Base-by-base conservation (phyloP, 1,284 basidiomycete genomes). In the Moesziomyces globuligerus region DNA sequence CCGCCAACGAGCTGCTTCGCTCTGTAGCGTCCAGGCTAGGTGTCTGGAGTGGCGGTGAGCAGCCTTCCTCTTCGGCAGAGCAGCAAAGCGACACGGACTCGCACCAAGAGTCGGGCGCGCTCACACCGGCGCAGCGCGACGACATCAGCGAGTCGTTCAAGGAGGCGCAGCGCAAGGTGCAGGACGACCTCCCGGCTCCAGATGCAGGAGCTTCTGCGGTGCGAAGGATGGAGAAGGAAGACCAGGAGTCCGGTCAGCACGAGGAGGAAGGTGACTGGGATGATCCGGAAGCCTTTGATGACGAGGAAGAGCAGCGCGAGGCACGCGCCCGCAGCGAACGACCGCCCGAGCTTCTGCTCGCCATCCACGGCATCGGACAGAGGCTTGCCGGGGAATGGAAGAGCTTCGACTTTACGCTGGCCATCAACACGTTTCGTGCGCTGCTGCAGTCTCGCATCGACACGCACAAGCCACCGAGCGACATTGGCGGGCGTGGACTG, bases 311-410 rank as follows among this genome's bases (percentile, higher is more conserved):
- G 50, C 51, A 60, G 36, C 48, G 29, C 18, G 62, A 57, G 26
- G 54, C 54, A 3, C 44, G 26, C 24, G 50, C 43, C 2, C 47
- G 62, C 21, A 69, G 66, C 41, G 66, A 64, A 9, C 45, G 48
- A 21, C 60, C 67, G 17, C 67, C 67, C 11, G 67, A 70, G 38
- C 56, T 70, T 3, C 23, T 66, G 29, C 46, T 72, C 7, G 68
- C 58, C 45, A 61, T 76, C 32, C 79, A 81, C 42, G 79, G 79
- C 10, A 80, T 81, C 24, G 79, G 78, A 2, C 79, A 81, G 60
- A 72, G 74, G 32, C 43, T 77, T 17, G 62, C 73, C 7, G 65
- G 56, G 21, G 76, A 72, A 13, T 75, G 70, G 57, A 70, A 74
- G 50, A 72, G 68, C 47, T 72, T 74, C 48, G 59, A 70, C 42